Evolutionary conservation across 306 rosid genomes (phyloP).

Genomic region (Dryas alaskensis): DNA sequence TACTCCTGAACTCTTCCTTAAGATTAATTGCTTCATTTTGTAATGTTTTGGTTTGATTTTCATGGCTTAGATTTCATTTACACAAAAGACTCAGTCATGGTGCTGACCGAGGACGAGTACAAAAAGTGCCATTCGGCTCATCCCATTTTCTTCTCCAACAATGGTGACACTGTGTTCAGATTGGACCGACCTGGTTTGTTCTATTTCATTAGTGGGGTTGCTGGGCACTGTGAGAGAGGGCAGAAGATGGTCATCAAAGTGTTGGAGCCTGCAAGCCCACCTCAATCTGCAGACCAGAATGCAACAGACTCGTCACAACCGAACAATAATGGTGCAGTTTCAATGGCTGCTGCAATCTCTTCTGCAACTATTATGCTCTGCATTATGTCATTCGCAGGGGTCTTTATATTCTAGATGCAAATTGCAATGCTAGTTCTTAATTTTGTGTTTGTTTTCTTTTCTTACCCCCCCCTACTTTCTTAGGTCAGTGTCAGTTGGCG

Average conservation of each 20-base stretch:
- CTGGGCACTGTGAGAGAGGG: constrained; percentile 72
- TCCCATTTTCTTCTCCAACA: constrained; percentile 68
- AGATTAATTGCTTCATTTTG: neutral
- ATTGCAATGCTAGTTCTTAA: neutral
- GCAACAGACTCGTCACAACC: constrained; percentile 6
- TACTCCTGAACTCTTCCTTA: neutral
- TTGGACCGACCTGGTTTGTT: constrained; percentile 60
- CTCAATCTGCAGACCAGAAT: constrained; percentile 27
- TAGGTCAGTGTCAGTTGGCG: neutral
- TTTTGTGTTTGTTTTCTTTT: neutral
- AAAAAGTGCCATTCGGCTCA: constrained; percentile 48
- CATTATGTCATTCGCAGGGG: constrained; percentile 16
- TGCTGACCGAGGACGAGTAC: constrained; percentile 71
- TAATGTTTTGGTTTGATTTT: neutral
- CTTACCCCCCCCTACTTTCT: neutral
- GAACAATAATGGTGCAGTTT: constrained; percentile 23
- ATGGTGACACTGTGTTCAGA: constrained; percentile 42
- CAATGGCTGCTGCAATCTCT: constrained; percentile 17
- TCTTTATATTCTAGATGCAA: constrained; percentile 2
- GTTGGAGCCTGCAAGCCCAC: constrained; percentile 43
- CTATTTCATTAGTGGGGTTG: constrained; percentile 82
- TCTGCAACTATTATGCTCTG: constrained; percentile 10
- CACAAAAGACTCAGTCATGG: constrained; percentile 65
- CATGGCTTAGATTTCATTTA: constrained; percentile 54
- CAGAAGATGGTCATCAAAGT: constrained; percentile 73